Evolutionary conservation across 2,329 filamentous ascomycete species (phyloP), one percentile per base, ranked within the genome.

Genomic region (Apiospora malaysiana): DNA sequence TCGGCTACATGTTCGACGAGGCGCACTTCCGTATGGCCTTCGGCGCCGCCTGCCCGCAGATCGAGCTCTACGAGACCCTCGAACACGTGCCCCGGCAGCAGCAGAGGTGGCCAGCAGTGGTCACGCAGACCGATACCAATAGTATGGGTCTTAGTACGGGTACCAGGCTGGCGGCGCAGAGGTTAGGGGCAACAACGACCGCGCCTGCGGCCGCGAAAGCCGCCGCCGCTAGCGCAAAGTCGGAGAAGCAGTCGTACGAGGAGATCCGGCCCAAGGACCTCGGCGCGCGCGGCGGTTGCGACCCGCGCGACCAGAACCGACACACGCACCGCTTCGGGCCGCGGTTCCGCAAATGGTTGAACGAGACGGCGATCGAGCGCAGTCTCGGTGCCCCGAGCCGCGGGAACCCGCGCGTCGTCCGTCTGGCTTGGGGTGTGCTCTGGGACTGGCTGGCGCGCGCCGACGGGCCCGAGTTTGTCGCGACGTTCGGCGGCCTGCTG

Each of bases 1-100:
- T 86, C 68, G 73, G 74, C 66, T 86, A 85, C 76, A 84, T 86
- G 75, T 86, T 86, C 72, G 83, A 85, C 71, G 80, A 81, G 68
- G 59, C 72, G 16, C 82, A 84, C 72, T 86, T 86, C 76, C 80
- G 79, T 1, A 67, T 70, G n/a, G 77, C 78, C 2, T 74, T 86
- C 49, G 70, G 45, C 0, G 74, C 74, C 0, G 77, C 79, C 1
- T 86, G 84, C 70, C 83, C 83, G 1, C 79, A 81, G 66, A 77
- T 86, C 69, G 75, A 73, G 8, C 69, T 86, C 23, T 83, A 82
- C 74, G 73, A 79, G 56, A 72, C 70, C 1, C 71, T 79, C 1
- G 78, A 80, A 3, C 77, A 80, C 46, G 78, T 86, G 18, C 83
- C 49, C 5, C 49, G 49, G 49, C 49, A 32, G 23, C 49, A 16